phyloP scores from a whole-genome alignment of 129 eudicot genomes.

The Scalesia atractyloides region DNA sequence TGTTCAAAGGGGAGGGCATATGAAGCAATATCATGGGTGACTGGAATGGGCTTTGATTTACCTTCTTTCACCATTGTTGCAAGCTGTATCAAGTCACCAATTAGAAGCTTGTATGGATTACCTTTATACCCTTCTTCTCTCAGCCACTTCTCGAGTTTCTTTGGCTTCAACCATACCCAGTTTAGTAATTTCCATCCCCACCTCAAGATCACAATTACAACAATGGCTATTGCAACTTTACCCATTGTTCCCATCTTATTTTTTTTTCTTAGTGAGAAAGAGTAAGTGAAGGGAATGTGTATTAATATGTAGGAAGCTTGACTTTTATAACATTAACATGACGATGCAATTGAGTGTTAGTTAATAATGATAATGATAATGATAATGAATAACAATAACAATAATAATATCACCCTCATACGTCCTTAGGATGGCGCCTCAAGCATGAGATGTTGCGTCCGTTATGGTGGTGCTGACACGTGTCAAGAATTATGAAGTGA shows the following conservation, averaged over 20 bases:
- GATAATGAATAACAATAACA: no score
- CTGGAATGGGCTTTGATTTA: conserved; percentile 28
- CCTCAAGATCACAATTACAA: conserved; percentile 26
- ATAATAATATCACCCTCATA: no score
- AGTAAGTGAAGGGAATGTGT: background rate
- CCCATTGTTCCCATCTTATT: conserved; percentile 21
- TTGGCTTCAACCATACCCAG: conserved; percentile 60
- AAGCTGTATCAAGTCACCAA: conserved; percentile 49
- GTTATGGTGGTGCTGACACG: no score
- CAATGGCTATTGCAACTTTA: conserved; percentile 20
- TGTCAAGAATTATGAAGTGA: no score
- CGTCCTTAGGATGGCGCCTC: no score
- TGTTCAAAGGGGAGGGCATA: conserved; percentile 37
- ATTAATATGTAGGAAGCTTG: background rate
- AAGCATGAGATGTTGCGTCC: no score
- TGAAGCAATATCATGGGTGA: conserved; percentile 37
- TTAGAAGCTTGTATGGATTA: conserved; percentile 39
- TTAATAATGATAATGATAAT: no score
- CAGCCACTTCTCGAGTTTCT: conserved; percentile 43
- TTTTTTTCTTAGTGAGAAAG: background rate
- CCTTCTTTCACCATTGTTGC: conserved; percentile 27
- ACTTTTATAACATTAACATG: background rate
- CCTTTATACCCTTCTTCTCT: conserved; percentile 49
- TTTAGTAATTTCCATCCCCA: conserved; percentile 34
- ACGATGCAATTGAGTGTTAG: no score